These are phyloP conservation scores for Phanerochaete sordida DNA, from an alignment of 768 basidiomycete genomes.

Conservation along the genomic window DNA sequence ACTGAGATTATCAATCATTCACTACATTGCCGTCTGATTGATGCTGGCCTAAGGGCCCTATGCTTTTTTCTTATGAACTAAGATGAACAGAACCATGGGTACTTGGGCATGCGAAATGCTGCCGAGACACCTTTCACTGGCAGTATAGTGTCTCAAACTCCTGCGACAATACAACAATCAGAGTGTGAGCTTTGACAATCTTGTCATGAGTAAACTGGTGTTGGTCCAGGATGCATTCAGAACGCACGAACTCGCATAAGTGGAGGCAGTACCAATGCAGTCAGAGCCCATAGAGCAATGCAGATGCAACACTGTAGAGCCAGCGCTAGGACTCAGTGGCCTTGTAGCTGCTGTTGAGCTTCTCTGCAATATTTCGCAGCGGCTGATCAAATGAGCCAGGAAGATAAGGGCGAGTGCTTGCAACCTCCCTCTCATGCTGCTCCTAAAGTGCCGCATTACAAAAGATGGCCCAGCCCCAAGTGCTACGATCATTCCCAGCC, in stretches of 20 bases:
- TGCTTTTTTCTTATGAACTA: constrained; percentile 17
- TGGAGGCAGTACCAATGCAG: constrained; percentile 21
- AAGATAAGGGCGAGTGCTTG: constrained; percentile 27
- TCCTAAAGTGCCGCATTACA: constrained; percentile 26
- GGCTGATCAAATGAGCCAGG: constrained; percentile 38
- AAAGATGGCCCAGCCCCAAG: constrained; percentile 31
- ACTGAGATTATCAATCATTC: constrained; percentile 22
- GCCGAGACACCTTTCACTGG: constrained; percentile 17
- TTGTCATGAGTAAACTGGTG: constrained; percentile 5
- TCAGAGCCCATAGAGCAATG: constrained; percentile 21
- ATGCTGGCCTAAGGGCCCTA: constrained; percentile 12
- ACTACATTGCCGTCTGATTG: constrained; percentile 24
- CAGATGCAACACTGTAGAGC: constrained; percentile 23
- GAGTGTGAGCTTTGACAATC: constrained; percentile 20
- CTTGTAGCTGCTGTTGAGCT: constrained; percentile 33
- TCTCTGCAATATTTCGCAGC: constrained; percentile 38
- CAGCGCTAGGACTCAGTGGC: constrained; percentile 24
- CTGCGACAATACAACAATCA: constrained; percentile 23
- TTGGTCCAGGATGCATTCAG: constrained; percentile 20
- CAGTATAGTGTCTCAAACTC: constrained; percentile 36
- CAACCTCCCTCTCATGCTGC: constrained; percentile 32
- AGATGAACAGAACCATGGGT: constrained; percentile 30
- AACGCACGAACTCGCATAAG: constrained; percentile 25
- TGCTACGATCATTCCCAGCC: constrained; percentile 14
- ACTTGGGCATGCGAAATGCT: constrained; percentile 33